Conservation (phyloP, 2,329 filamentous ascomycete genomes). For the Aspergillus ibericus region DNA sequence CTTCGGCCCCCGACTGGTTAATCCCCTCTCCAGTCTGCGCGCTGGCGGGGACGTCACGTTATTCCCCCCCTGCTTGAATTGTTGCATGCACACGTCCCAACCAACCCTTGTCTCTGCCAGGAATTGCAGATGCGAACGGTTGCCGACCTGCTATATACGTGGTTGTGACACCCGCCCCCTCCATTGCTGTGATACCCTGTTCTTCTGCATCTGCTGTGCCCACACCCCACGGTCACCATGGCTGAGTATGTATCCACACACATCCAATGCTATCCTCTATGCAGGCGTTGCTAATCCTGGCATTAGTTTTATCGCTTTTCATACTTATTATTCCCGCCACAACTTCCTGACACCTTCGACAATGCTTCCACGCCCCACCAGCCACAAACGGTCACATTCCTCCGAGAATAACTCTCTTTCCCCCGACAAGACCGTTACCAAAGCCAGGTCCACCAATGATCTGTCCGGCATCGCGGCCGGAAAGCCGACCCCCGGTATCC, state of each 20-base stretch:
- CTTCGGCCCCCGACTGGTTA: conserved; percentile 20
- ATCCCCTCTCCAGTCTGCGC: conserved; percentile 20
- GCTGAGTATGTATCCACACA: conserved; percentile 36
- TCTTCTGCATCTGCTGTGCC: conserved; percentile 20
- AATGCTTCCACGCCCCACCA: conserved; percentile 38
- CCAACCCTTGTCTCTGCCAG: conserved; percentile 12
- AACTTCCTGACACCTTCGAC: conserved; percentile 39
- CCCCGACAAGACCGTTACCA: conserved; percentile 41
- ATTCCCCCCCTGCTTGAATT: conserved; percentile 11
- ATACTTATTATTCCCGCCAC: conserved; percentile 36
- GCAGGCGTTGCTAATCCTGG: conserved; percentile 17
- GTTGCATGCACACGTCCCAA: conserved; percentile 21
- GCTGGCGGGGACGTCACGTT: conserved; percentile 26
- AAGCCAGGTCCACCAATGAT: conserved; percentile 47
- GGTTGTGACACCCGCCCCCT: conserved; percentile 18
- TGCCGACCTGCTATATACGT: conserved; percentile 13
- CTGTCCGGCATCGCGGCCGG: conserved; percentile 37
- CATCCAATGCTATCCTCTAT: neutral
- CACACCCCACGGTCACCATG: conserved; percentile 29
- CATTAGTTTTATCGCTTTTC: conserved; percentile 40
- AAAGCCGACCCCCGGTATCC: conserved; percentile 23
- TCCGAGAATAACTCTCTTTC: conserved; percentile 36
- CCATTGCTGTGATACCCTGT: conserved; percentile 15
- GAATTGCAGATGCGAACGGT: conserved; percentile 19
- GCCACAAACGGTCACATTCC: conserved; percentile 40